Conservation (phyloP, 352 stramenopile species). For the Pythium sukuiense region DNA sequence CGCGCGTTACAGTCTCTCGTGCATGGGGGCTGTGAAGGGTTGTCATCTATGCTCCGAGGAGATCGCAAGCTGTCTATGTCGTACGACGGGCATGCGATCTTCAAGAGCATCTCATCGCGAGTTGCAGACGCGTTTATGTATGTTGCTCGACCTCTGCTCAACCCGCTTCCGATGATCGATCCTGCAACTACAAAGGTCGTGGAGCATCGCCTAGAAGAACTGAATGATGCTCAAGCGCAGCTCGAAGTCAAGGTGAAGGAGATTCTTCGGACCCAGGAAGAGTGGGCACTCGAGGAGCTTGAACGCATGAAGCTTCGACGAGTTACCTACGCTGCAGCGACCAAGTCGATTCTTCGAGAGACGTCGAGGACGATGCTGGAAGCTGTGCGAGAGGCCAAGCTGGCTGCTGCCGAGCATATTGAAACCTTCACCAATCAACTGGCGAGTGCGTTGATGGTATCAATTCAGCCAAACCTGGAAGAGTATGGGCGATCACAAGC, state of each 20-base stretch:
- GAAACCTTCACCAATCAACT: constrained; percentile 39
- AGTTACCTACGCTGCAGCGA: constrained; percentile 30
- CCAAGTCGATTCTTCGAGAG: constrained; percentile 44
- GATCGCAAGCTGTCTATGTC: background rate
- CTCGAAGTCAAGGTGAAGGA: constrained; percentile 29
- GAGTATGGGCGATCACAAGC: constrained; percentile 32
- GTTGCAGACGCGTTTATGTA: constrained; percentile 4
- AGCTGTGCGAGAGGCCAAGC: constrained; percentile 39
- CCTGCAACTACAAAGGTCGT: background rate
- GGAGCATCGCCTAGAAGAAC: constrained; percentile 12
- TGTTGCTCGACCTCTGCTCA: constrained; percentile 4
- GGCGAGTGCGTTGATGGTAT: constrained; percentile 33
- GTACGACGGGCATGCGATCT: background rate
- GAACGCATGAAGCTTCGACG: constrained; percentile 50
- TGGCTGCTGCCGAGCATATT: constrained; percentile 38
- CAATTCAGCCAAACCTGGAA: constrained; percentile 38
- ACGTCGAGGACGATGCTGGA: constrained; percentile 40
- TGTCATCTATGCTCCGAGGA: background rate
- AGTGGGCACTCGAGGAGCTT: constrained; percentile 41
- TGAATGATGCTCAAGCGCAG: constrained; percentile 23
- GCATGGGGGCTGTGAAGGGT: background rate
- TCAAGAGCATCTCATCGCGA: constrained; percentile 7
- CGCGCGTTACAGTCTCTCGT: constrained; percentile 9
- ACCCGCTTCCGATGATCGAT: constrained; percentile 9
- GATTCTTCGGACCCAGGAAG: constrained; percentile 41